phyloP scores from a whole-genome alignment of 169 alveolate species.

The Cyclospora cayetanensis region DNA sequence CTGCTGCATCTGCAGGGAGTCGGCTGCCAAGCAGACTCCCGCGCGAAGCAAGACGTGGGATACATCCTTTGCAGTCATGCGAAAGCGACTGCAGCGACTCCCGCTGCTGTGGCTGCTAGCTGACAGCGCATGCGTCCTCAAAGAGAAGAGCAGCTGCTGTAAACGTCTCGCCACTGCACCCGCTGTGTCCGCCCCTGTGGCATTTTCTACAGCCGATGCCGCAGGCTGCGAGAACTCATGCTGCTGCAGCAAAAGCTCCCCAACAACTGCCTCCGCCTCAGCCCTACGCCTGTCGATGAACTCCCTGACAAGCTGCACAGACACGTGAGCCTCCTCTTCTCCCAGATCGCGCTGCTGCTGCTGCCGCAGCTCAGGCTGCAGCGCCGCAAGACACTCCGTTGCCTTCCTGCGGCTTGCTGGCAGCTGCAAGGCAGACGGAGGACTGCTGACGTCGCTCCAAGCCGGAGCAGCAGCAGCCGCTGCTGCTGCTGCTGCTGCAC shows the following conservation, averaged over 20 bases:
- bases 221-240: background rate
- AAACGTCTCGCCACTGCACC: background rate
- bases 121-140: background rate
- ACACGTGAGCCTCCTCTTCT: background rate
- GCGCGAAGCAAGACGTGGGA: slow-evolving; percentile 12
- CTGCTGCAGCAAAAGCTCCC: slow-evolving; percentile 32
- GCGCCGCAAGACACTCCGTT: background rate
- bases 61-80: slow-evolving; percentile 1
- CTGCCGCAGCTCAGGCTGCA: slow-evolving; percentile 25
- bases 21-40: background rate
- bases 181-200: background rate
- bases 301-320: background rate
- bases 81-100: slow-evolving; percentile 8
- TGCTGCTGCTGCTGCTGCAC: slow-evolving; percentile 38
- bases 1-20: slow-evolving; percentile 54
- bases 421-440: background rate
- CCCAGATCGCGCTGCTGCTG: slow-evolving; percentile 2
- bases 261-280: background rate
- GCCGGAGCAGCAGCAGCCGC: slow-evolving; percentile 33
- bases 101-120: slow-evolving; percentile 46
- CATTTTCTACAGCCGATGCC: background rate
- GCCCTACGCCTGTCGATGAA: background rate
- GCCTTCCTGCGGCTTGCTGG: slow-evolving; percentile 32
- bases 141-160: slow-evolving; percentile 37
- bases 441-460: slow-evolving; percentile 11